Conservation (phyloP, 345 rosid species). For the Corymbia maculata region DNA sequence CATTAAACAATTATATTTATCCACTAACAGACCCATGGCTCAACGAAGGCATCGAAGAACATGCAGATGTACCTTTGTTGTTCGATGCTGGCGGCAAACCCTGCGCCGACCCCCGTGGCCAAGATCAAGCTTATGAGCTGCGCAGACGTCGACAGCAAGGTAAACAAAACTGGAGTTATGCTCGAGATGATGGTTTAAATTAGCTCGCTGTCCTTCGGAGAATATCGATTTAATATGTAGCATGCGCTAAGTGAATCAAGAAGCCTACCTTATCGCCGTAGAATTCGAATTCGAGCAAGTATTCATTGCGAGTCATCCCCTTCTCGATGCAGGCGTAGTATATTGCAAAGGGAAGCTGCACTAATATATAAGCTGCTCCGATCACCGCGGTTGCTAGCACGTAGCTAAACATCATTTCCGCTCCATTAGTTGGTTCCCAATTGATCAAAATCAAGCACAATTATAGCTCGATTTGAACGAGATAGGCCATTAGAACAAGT, state of each 20-base stretch:
- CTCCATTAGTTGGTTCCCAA: background rate
- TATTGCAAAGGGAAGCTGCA: slow-evolving; percentile 17
- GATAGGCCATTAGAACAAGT: background rate
- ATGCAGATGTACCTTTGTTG: background rate
- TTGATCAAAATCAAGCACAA: background rate
- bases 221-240: background rate
- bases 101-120: slow-evolving; percentile 17
- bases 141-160: background rate
- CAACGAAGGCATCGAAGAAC: background rate
- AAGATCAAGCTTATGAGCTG: slow-evolving; percentile 16
- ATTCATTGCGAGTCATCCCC: slow-evolving; percentile 2
- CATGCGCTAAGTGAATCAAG: background rate
- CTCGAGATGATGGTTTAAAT: background rate
- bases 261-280: slow-evolving; percentile 15
- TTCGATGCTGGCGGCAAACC: slow-evolving; percentile 11
- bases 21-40: background rate
- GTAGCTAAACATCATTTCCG: background rate
- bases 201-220: background rate
- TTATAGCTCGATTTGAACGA: background rate
- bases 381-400: slow-evolving; percentile 4
- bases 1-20: no score
- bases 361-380: slow-evolving; percentile 6
- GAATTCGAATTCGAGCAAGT: slow-evolving; percentile 17
- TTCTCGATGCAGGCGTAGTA: slow-evolving; percentile 5
- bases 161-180: background rate